Percentiles rank a stretch among this genome's conserved stretches.
Conservation (phyloP, 768 basidiomycete species). For the Boletus huronensis region DNA sequence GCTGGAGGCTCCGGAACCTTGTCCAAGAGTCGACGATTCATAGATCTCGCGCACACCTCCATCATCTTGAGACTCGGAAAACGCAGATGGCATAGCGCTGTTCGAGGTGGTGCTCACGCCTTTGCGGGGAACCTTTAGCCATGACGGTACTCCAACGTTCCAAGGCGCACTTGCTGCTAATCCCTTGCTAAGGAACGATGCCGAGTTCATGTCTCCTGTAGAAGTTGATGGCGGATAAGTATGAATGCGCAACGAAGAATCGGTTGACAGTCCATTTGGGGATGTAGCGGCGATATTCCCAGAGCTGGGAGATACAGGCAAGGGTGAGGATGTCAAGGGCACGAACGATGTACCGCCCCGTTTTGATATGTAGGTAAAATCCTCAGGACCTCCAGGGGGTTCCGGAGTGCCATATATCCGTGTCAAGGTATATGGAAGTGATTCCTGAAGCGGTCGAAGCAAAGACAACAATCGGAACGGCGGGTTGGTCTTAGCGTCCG, state of each 20-base stretch:
- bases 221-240: slow-evolving; percentile 78
- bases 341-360: slow-evolving; percentile 55
- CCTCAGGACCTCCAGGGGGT: slow-evolving; percentile 45
- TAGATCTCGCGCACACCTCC: slow-evolving; percentile 59
- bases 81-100: slow-evolving; percentile 17
- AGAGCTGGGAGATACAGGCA: slow-evolving; percentile 16
- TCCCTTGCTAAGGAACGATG: slow-evolving; percentile 42
- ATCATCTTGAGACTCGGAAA: slow-evolving; percentile 26
- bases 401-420: slow-evolving; percentile 33
- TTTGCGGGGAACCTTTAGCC: slow-evolving; percentile 54
- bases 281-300: slow-evolving; percentile 7
- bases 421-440: slow-evolving; percentile 36
- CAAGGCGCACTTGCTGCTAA: slow-evolving; percentile 38
- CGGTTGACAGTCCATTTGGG: slow-evolving; percentile 18
- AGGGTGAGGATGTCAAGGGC: slow-evolving; percentile 48
- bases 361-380: slow-evolving; percentile 69
- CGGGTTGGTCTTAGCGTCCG: slow-evolving; percentile 35
- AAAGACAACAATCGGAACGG: slow-evolving; percentile 64
- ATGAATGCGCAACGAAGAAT: slow-evolving; percentile 45
- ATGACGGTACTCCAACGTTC: slow-evolving; percentile 68
- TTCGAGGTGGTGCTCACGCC: slow-evolving; percentile 34
- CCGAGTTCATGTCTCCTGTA: slow-evolving; percentile 42
- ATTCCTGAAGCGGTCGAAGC: slow-evolving; percentile 66
- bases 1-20: slow-evolving; percentile 34
- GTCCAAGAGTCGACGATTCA: slow-evolving; percentile 19